These are phyloP conservation scores for Erodium trifolium DNA, from an alignment of 441 rosid species.

Conservation along the genomic window DNA sequence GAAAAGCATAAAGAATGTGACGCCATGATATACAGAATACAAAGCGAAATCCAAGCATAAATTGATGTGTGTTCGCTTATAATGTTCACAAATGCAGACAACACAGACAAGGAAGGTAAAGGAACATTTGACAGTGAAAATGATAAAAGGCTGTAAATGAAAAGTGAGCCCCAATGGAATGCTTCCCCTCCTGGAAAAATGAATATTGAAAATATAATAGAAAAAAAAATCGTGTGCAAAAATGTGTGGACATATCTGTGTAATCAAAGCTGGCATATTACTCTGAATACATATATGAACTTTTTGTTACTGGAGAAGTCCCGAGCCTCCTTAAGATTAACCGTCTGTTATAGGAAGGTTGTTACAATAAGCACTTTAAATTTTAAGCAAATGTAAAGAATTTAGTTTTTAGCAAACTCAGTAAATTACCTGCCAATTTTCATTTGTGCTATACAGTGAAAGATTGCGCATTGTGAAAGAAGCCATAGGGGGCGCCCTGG, in stretches of 20 bases:
- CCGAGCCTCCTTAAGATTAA: constrained; percentile 93
- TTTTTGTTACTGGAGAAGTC: constrained; percentile 70
- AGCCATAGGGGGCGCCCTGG: constrained; percentile 93
- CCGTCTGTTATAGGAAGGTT: constrained; percentile 45
- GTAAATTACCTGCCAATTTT: constrained; percentile 81
- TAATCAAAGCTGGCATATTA: constrained; percentile 24
- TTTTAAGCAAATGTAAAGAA: constrained; percentile 1
- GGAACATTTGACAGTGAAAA: background rate
- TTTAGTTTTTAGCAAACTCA: constrained; percentile 8
- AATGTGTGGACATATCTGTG: background rate
- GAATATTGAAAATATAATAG: background rate
- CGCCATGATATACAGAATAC: background rate
- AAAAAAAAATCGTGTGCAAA: background rate
- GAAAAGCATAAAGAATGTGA: background rate
- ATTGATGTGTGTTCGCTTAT: background rate
- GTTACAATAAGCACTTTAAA: constrained; percentile 17
- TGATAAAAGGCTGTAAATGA: background rate
- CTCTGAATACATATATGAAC: constrained; percentile 89
- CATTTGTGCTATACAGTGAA: constrained; percentile 71
- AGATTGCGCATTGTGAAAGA: constrained; percentile 83
- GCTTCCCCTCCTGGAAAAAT: constrained; percentile 1
- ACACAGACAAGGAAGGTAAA: background rate
- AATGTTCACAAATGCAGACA: background rate
- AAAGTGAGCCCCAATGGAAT: background rate
- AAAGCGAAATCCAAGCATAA: background rate